Conservation (phyloP, 805 yeast species). For the Spathaspora arborariae region DNA sequence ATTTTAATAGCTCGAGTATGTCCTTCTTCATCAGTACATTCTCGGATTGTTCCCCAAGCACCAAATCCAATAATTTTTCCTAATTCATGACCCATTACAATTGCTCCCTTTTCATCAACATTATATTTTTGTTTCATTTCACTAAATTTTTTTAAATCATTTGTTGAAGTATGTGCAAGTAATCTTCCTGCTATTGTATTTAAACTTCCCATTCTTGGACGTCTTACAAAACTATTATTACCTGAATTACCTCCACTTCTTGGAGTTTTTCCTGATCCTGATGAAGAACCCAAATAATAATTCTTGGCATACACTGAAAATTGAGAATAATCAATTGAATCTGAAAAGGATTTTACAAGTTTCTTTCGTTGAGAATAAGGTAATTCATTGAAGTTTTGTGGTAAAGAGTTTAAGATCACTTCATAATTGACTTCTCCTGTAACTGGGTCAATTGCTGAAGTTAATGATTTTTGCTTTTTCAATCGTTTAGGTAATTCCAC, state of each 20-base stretch:
- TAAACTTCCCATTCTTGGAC: conserved; percentile 27
- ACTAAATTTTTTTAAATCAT: conserved; percentile 27
- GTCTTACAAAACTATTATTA: conserved; percentile 26
- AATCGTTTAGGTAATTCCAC: conserved; percentile 4
- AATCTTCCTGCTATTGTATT: conserved; percentile 40
- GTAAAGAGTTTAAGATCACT: conserved; percentile 40
- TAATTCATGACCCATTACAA: conserved; percentile 55
- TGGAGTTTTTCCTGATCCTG: conserved; percentile 20
- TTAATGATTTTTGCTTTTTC: conserved; percentile 21
- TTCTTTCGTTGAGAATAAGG: conserved; percentile 62
- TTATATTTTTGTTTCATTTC: conserved; percentile 26
- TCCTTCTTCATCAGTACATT: conserved; percentile 45
- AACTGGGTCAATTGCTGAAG: conserved; percentile 15
- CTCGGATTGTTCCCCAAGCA: conserved; percentile 85
- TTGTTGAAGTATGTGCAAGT: conserved; percentile 34
- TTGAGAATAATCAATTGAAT: conserved; percentile 40
- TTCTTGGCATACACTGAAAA: conserved; percentile 39
- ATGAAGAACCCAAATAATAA: conserved; percentile 19
- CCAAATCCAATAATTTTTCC: conserved; percentile 84
- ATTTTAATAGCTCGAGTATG: conserved; percentile 57
- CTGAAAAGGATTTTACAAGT: conserved; percentile 34
- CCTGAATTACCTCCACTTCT: conserved; percentile 10
- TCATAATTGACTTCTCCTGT: conserved; percentile 37
- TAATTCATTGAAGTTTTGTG: conserved; percentile 49
- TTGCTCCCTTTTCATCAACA: conserved; percentile 65